Conservation (phyloP, 2,329 filamentous ascomycete genomes). For the Trichophyton mentagrophytes region DNA sequence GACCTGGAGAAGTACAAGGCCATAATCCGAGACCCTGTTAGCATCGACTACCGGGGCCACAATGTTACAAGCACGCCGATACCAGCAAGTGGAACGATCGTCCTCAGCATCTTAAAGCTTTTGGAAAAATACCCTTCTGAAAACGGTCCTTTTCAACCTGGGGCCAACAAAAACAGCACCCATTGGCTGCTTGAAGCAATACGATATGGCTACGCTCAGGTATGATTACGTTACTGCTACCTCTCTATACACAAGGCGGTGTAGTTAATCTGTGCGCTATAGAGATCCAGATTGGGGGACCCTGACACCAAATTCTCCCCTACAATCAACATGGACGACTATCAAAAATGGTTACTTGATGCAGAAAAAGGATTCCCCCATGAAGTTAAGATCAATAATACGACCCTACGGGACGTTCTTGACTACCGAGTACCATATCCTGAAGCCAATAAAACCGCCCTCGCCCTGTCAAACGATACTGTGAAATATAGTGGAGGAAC, state of each 20-base stretch:
- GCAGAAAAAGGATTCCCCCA: background rate
- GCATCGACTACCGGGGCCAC: constrained; percentile 54
- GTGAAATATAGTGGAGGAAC: constrained; percentile 30
- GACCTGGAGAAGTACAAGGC: constrained; percentile 64
- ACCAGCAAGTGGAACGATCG: constrained; percentile 68
- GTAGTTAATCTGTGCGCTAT: constrained; percentile 10
- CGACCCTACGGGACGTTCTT: background rate
- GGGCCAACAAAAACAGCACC: constrained; percentile 52
- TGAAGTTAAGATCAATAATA: background rate
- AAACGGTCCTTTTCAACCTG: constrained; percentile 43
- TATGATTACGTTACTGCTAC: constrained; percentile 11
- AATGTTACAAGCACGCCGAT: constrained; percentile 53
- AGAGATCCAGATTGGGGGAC: constrained; percentile 68
- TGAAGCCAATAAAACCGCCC: background rate
- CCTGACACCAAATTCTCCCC: constrained; percentile 54
- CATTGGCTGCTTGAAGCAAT: constrained; percentile 81
- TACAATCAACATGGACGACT: background rate
- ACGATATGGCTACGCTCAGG: constrained; percentile 67
- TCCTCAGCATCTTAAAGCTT: constrained; percentile 64
- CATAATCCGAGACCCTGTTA: constrained; percentile 28
- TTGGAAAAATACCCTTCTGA: constrained; percentile 56
- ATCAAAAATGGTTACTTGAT: background rate
- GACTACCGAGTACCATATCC: background rate
- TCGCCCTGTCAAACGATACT: constrained; percentile 41
- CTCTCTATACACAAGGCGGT: background rate